Conservation (phyloP, 1,284 basidiomycete species). For the Pyrrhoderma lamaoense region DNA sequence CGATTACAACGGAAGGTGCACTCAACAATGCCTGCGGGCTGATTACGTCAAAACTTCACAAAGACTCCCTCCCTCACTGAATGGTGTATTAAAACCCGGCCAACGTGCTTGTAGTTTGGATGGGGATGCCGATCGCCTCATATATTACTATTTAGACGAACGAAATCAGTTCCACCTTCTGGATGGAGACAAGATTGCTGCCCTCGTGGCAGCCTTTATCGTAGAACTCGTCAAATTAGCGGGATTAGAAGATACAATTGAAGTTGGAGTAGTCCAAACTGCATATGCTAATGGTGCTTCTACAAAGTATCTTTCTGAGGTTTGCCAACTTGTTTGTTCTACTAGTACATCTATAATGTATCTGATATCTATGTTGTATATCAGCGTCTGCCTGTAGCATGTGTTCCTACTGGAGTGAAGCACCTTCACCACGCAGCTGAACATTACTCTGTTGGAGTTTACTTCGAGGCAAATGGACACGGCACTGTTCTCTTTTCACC, state of each 20-base stretch:
- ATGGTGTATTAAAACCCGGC: constrained; percentile 51
- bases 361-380: constrained; percentile 8
- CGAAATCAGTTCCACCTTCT: constrained; percentile 81
- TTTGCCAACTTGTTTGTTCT: constrained; percentile 33
- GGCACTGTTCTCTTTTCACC: constrained; percentile 95
- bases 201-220: constrained; percentile 89
- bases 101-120: constrained; percentile 90
- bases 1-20: constrained; percentile 57
- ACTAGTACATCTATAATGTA: constrained; percentile 5
- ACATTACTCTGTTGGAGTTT: constrained; percentile 90
- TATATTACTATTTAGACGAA: constrained; percentile 89
- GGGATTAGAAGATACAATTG: constrained; percentile 64
- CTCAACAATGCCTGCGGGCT: constrained; percentile 91
- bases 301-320: constrained; percentile 84
- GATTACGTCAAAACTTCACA: constrained; percentile 97
- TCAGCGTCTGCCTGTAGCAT: constrained; percentile 87
- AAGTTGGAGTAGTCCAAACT: constrained; percentile 94
- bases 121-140: constrained; percentile 95
- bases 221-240: constrained; percentile 83
- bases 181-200: constrained; percentile 98
- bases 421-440: constrained; percentile 97
- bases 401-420: constrained; percentile 96
- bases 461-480: constrained; percentile 99
- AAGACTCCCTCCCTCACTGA: constrained; percentile 70
- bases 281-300: constrained; percentile 98